A percentile compares a stretch with the other conserved stretches of the same genome.
Evolutionary conservation across 768 basidiomycete genomes (phyloP).

Genomic region (Boletus rex-veris): DNA sequence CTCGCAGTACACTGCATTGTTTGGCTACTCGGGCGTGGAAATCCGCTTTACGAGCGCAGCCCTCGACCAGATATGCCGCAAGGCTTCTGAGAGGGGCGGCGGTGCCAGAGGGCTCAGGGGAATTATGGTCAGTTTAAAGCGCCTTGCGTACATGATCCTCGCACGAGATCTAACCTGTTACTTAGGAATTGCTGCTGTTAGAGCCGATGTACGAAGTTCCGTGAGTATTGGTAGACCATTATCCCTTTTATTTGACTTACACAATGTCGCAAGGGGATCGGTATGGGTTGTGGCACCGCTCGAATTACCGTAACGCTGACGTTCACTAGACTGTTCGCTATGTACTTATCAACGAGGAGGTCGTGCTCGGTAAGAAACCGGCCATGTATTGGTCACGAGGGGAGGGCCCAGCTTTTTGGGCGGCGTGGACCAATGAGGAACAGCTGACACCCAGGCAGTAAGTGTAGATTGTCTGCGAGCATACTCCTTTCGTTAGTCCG

Average conservation of each 20-base stretch:
- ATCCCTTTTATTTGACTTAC: not conserved
- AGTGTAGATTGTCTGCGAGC: slow-evolving; percentile 6
- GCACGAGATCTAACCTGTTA: not conserved
- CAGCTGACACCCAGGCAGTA: slow-evolving; percentile 17
- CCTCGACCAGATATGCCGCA: slow-evolving; percentile 74
- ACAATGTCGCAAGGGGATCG: slow-evolving; percentile 49
- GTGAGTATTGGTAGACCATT: slow-evolving; percentile 45
- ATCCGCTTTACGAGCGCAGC: slow-evolving; percentile 83
- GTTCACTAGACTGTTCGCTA: slow-evolving; percentile 62
- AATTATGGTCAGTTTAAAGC: slow-evolving; percentile 60
- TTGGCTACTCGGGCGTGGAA: slow-evolving; percentile 80
- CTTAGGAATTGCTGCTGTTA: slow-evolving; percentile 72
- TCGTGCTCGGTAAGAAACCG: slow-evolving; percentile 58
- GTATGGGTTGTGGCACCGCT: slow-evolving; percentile 38
- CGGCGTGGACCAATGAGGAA: slow-evolving; percentile 74
- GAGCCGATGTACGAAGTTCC: slow-evolving; percentile 94
- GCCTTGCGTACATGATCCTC: not conserved
- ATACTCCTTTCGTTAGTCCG: not conserved
- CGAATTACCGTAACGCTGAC: slow-evolving; percentile 6
- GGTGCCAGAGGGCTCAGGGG: slow-evolving; percentile 89
- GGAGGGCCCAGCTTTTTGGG: slow-evolving; percentile 67
- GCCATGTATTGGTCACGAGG: slow-evolving; percentile 76
- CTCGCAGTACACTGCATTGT: slow-evolving; percentile 84
- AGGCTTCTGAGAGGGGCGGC: slow-evolving; percentile 77
- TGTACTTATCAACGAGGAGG: slow-evolving; percentile 74